These are phyloP conservation scores for Pyropia yezoensis DNA, from an alignment of 23 red algal species.

Conservation along the genomic window DNA sequence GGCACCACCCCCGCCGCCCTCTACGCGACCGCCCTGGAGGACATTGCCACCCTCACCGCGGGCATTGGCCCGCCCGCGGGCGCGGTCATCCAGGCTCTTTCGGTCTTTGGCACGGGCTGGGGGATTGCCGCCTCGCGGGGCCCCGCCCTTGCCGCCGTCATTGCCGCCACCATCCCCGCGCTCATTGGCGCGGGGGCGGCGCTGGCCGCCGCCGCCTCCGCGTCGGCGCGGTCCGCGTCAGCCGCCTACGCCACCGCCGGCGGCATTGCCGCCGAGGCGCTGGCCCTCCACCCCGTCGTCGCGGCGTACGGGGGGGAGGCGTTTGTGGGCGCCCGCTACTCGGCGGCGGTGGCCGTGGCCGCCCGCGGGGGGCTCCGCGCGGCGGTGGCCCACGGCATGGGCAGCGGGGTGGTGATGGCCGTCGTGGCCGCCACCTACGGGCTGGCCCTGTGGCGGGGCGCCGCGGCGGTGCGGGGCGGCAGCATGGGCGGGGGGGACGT, in stretches of 20 bases:
- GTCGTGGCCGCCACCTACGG: constrained; percentile 72
- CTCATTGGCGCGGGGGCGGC: constrained; percentile 59
- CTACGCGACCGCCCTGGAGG: too few relatives aligned
- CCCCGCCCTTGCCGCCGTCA: constrained; percentile 47
- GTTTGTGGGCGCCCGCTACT: constrained; percentile 43
- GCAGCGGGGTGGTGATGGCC: constrained; percentile 73
- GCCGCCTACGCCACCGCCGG: constrained; percentile 79
- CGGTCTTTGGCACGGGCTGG: constrained; percentile 31
- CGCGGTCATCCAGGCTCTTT: too few relatives aligned
- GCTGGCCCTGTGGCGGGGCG: constrained; percentile 74
- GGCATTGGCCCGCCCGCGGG: too few relatives aligned
- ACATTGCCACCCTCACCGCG: too few relatives aligned
- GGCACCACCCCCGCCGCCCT: too few relatives aligned
- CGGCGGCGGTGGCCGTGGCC: constrained; percentile 21
- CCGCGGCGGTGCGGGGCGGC: constrained; percentile 26
- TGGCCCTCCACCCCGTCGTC: constrained; percentile 66
- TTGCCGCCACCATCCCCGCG: constrained; percentile 57
- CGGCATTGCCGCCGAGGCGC: constrained; percentile 59
- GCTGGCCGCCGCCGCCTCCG: constrained; percentile 42
- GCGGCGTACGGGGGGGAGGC: constrained; percentile 59
- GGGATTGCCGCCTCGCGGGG: constrained; percentile 67
- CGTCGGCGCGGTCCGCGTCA: constrained; percentile 12
- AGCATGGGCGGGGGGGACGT: constrained; percentile 35
- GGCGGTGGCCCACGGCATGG: constrained; percentile 35
- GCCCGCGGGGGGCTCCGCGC: constrained; percentile 9